A percentile compares a stretch with the other conserved stretches of the same genome.
phyloP scores from a whole-genome alignment of 1,139 yeast genomes.

The Hanseniaspora gamundiae region DNA sequence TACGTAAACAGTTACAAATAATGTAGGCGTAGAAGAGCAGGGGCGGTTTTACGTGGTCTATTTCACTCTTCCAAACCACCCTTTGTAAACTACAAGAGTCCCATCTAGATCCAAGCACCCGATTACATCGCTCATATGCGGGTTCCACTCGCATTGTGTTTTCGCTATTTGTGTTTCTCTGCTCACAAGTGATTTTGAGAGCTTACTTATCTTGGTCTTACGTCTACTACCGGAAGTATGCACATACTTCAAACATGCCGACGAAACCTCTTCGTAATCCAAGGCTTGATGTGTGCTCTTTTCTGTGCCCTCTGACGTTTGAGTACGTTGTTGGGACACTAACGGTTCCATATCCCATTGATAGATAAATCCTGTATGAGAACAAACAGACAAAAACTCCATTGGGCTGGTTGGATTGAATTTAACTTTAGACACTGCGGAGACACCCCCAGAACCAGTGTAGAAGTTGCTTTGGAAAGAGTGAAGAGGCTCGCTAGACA shows the following conservation, averaged over 20 bases:
- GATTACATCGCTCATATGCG: conserved; percentile 16
- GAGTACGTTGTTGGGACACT: conserved; percentile 11
- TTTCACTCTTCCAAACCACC: conserved; percentile 17
- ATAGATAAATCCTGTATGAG: conserved; percentile 20
- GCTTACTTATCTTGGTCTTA: conserved; percentile 7
- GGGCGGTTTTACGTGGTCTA: too few species aligned
- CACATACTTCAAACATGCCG: conserved; percentile 19
- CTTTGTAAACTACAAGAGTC: conserved; percentile 20
- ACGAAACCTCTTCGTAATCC: conserved; percentile 15
- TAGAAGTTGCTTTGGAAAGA: conserved; percentile 17
- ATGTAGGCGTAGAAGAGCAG: too few species aligned
- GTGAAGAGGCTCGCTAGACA: conserved; percentile 17
- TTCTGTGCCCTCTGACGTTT: neutral
- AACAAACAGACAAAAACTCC: conserved; percentile 22
- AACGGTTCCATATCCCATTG: conserved; percentile 24
- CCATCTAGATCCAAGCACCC: conserved; percentile 22
- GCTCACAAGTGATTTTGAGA: neutral
- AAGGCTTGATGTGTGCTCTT: neutral
- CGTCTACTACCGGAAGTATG: conserved; percentile 25
- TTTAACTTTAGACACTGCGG: conserved; percentile 21
- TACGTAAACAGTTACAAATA: too few species aligned
- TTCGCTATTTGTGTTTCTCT: conserved; percentile 9
- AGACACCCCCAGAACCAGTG: conserved; percentile 20
- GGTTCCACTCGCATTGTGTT: conserved; percentile 17
- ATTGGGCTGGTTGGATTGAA: conserved; percentile 20